Evolutionary conservation across 225 moss, liverwort and hornwort genomes (phyloP), one percentile per base, ranked within the genome.

Genomic region (Rhytidiadelphus loreus): DNA sequence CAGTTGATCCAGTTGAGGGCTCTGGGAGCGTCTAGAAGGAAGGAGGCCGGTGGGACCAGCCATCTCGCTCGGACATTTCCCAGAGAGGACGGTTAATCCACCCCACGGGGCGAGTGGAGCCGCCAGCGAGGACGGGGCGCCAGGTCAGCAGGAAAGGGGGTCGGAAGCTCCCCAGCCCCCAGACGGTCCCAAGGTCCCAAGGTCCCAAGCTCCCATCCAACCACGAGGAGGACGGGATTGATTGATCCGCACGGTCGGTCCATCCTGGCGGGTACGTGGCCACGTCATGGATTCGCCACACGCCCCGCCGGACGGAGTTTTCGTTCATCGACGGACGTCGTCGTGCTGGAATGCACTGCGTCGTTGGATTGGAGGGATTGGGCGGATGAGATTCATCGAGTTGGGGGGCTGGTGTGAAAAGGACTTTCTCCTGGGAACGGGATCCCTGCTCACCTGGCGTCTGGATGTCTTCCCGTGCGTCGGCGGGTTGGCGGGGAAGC

Each of bases 141-240:
- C 86, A 91, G 78, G 83, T 88, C 78, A 90, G 87, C 90, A 21
- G 24, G 91, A 91, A 91, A 30, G 26, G 52, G 62, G 28, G 56
- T 26, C 11, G 82, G 91, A 91, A 91, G 57, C 61, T 77, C 55
- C 57, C 84, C 2, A 37, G 13, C 35, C 65, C 7, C 30, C n/a
- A 21, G 7, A 12, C n/a, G n/a, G n/a, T n/a, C n/a, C n/a, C n/a
- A n/a, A n/a, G n/a, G 12, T 9, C 8, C 8, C 48, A 48, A 16
- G 13, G 52, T 14, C 61, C 61, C 26, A 28, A 12, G 16, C 55
- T 24, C 10, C 35, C 60, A 25, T 17, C 43, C 53, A 87, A 58
- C 39, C 44, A 44, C 26, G 52, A 41, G 50, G 44, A 43, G 81
- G 65, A 29, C 4, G 23, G 59, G 88, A 10, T 82, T 6, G 89